Conservation (phyloP, 2,329 filamentous ascomycete species). For the Colletotrichum eleusines region DNA sequence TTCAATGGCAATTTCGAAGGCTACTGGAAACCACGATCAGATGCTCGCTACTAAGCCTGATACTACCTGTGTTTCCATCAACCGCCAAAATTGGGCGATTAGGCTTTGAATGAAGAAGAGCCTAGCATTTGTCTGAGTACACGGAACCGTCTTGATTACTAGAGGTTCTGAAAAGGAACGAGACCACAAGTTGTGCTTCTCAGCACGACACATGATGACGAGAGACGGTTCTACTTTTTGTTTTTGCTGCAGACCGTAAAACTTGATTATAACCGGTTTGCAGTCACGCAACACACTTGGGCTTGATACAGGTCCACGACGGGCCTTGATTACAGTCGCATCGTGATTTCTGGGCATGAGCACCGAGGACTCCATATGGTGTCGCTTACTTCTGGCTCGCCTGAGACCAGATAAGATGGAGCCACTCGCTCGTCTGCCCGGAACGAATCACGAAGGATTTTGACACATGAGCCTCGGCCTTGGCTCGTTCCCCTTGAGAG, state of each 20-base stretch:
- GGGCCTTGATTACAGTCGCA: background rate
- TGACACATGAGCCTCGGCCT: background rate
- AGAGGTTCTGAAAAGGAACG: background rate
- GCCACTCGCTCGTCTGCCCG: conserved; percentile 20
- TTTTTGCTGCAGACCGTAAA: background rate
- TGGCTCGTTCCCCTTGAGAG: background rate
- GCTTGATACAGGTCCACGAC: conserved; percentile 1
- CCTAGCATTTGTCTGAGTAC: conserved; percentile 13
- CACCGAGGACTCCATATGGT: background rate
- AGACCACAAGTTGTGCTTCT: conserved; percentile 6
- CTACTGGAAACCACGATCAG: background rate
- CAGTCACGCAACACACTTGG: conserved; percentile 3
- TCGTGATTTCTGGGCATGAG: conserved; percentile 20
- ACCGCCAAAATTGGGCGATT: background rate
- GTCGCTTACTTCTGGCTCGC: background rate
- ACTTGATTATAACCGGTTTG: conserved; percentile 7
- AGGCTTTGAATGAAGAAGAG: conserved; percentile 3
- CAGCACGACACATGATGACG: conserved; percentile 9
- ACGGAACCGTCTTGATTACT: conserved; percentile 1
- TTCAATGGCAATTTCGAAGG: background rate
- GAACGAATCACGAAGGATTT: conserved; percentile 12
- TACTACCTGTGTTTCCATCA: background rate
- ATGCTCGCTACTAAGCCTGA: background rate
- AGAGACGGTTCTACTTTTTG: conserved; percentile 22
- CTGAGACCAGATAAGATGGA: background rate